Conservation (phyloP, 345 rosid species). For the Rhodamnia argentea region DNA sequence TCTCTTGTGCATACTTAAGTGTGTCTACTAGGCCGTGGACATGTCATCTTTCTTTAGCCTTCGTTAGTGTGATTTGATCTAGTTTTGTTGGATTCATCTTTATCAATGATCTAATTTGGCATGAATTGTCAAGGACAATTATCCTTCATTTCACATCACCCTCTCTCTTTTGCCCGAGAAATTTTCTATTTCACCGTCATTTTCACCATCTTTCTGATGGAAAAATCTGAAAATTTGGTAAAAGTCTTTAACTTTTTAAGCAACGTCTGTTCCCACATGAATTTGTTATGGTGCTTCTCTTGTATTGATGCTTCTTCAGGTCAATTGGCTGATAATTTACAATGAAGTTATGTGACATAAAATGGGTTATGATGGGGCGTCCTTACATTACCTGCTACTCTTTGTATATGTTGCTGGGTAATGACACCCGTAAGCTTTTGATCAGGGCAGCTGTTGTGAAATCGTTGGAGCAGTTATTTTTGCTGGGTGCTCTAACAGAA, state of each 20-base stretch:
- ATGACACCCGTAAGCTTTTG: constrained; percentile 3
- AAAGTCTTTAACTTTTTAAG: too few relatives aligned
- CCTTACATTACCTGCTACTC: not conserved
- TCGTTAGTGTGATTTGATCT: not conserved
- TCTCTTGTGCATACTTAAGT: not conserved
- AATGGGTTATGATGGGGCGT: not conserved
- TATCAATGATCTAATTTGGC: not conserved
- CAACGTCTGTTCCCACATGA: not conserved
- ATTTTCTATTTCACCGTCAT: not conserved
- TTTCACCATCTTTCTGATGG: not conserved
- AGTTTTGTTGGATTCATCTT: not conserved
- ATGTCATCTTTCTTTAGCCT: not conserved
- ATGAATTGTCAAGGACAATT: not conserved
- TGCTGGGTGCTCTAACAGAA: constrained; percentile 85
- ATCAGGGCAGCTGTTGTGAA: constrained; percentile 68
- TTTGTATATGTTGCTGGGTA: not conserved
- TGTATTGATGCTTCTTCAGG: not conserved
- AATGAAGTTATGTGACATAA: not conserved
- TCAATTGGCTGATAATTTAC: not conserved
- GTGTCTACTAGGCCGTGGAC: not conserved
- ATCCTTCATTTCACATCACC: not conserved
- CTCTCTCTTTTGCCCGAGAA: not conserved
- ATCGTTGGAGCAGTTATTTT: constrained; percentile 67
- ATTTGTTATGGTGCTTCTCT: not conserved
- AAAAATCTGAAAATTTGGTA: not conserved